phyloP scores from a whole-genome alignment of 2,329 filamentous ascomycete genomes.

The Fusarium luffae region DNA sequence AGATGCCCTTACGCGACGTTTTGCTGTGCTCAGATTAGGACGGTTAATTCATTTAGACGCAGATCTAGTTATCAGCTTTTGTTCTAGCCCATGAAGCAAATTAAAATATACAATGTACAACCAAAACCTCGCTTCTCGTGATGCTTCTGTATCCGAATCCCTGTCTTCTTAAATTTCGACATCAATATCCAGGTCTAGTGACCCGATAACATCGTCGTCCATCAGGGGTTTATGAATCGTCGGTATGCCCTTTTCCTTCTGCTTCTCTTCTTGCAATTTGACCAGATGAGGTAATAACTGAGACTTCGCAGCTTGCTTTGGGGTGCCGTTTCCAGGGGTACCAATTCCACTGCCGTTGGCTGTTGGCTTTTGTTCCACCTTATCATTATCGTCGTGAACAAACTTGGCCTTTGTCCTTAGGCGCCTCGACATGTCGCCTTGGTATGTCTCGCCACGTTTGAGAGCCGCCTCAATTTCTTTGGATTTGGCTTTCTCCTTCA shows the following conservation, averaged over 20 bases:
- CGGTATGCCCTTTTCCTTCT: constrained; percentile 67
- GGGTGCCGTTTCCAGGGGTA: constrained; percentile 65
- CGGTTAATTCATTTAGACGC: constrained; percentile 10
- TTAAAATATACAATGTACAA: background rate
- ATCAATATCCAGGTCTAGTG: constrained; percentile 90
- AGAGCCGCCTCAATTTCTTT: constrained; percentile 70
- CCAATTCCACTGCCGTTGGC: constrained; percentile 62
- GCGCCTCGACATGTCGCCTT: constrained; percentile 69
- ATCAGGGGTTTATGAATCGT: constrained; percentile 82
- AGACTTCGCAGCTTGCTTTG: constrained; percentile 58
- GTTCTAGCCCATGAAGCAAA: constrained; percentile 18
- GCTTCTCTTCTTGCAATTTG: constrained; percentile 64
- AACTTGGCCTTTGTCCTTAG: constrained; percentile 76
- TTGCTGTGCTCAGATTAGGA: background rate
- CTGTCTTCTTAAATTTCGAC: constrained; percentile 75
- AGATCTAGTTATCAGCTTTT: constrained; percentile 5
- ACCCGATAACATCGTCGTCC: constrained; percentile 93
- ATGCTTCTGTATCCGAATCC: constrained; percentile 2
- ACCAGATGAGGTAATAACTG: constrained; percentile 62
- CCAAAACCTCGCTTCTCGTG: constrained; percentile 14
- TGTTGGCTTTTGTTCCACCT: constrained; percentile 58
- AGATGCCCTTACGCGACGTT: background rate
- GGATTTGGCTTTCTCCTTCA: constrained; percentile 77
- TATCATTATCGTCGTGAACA: constrained; percentile 70
- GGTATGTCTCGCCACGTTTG: constrained; percentile 70